Base-by-base conservation (phyloP, 1,139 yeast genomes). In the Suhomyces wounanorum region DNA sequence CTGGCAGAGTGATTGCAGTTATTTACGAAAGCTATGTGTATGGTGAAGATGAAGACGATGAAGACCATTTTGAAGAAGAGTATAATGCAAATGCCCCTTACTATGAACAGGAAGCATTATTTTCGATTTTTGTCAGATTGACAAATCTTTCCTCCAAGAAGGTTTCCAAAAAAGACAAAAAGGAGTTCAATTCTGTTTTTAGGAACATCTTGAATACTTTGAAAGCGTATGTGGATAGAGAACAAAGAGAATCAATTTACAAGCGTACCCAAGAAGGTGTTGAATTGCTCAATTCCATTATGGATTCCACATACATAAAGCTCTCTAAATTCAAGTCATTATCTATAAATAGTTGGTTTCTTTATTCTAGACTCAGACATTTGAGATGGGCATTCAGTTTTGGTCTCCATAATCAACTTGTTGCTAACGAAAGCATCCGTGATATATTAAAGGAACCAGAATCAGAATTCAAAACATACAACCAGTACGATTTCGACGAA, bases 331-430 rank as follows among this genome's bases (percentile, higher is more conserved):
- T 82, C 35, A 82, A 78, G 62, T 72, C 85, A 3, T 68, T 87
- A 48, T 77, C 83, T n/a, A 79, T 87, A 37, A 81, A 78, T 55
- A 76, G 86, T 28, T 87, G 95, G 95, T 79, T 72, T 56, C 78
- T 85, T 51, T 81, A 84, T 58, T 66, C 84, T 47, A 73, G 91
- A 52, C 70, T 86, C 49, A 78, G 84, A 51, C 84, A 81, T 55
- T 73, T 87, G 61, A 82, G 82, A 60, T 87, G 90, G 87, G 77
- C 85, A n/a, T 85, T 83, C 61, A 85, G 88, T 40, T 79, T 82
- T 39, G 89, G 89, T 1, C 76, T 86, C 16, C 87, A 84, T 58
- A 75, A 75, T 53, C 90, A 87, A 60, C 73, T 82, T 52, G 83
- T 79, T 26, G 73, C 75, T 51, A 84, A 81, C 61, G 75, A 75